Conservation (phyloP, 2,329 filamentous ascomycete species). For the Cladophialophora exuberans region DNA sequence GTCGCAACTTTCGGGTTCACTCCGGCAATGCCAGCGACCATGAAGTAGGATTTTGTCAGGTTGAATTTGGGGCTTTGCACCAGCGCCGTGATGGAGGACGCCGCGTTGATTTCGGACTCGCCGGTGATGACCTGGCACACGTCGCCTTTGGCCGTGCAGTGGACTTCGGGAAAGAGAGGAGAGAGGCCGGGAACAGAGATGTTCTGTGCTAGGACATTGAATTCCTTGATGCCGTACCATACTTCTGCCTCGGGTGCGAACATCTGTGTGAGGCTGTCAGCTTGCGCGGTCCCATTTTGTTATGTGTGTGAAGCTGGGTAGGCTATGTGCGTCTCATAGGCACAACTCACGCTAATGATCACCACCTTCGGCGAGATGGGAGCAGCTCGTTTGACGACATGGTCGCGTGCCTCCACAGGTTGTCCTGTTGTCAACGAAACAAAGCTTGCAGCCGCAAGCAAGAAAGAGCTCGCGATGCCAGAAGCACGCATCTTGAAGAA, state of each 20-base stretch:
- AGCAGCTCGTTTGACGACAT: slow-evolving; percentile 5
- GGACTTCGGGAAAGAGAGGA: slow-evolving; percentile 65
- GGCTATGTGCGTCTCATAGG: no score
- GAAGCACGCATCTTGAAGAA: slow-evolving; percentile 9
- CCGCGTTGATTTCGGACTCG: slow-evolving; percentile 75
- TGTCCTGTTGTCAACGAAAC: background rate
- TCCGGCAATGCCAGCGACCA: slow-evolving; percentile 74
- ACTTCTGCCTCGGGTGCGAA: slow-evolving; percentile 64
- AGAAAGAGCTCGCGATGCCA: slow-evolving; percentile 5
- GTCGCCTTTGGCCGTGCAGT: slow-evolving; percentile 63
- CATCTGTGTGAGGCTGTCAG: no score
- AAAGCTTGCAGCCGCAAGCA: slow-evolving; percentile 11
- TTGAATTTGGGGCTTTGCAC: slow-evolving; percentile 66
- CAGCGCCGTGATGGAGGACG: slow-evolving; percentile 65
- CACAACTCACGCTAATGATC: slow-evolving; percentile 46
- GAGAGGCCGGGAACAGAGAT: slow-evolving; percentile 66
- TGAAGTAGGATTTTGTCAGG: slow-evolving; percentile 69
- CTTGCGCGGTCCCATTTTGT: no score
- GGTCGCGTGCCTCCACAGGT: slow-evolving; percentile 1
- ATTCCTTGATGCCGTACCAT: slow-evolving; percentile 63
- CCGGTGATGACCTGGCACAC: slow-evolving; percentile 63
- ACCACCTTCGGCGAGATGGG: slow-evolving; percentile 43
- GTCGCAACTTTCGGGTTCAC: slow-evolving; percentile 70
- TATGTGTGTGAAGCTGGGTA: no score
- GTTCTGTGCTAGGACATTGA: slow-evolving; percentile 60